phyloP scores from a whole-genome alignment of 352 stramenopile genomes.

The Phytophthora citrophthora region DNA sequence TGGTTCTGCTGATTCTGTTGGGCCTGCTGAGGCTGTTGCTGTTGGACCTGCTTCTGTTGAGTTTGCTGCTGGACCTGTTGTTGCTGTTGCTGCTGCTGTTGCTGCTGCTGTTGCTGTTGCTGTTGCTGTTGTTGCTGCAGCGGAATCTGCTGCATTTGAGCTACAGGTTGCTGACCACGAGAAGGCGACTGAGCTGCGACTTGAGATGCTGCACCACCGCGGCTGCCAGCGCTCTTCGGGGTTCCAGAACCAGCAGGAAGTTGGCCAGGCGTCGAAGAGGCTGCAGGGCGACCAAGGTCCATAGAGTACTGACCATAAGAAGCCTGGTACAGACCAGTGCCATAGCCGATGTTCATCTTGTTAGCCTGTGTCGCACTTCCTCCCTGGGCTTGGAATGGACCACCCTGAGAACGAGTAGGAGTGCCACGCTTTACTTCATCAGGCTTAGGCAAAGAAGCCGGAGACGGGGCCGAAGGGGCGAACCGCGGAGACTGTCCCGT shows the following conservation, averaged over 20 bases:
- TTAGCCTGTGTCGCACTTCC: conserved; percentile 48
- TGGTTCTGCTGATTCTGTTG: conserved; percentile 41
- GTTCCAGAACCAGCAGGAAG: conserved; percentile 55
- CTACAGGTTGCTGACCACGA: conserved; percentile 45
- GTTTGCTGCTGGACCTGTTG: conserved; percentile 43
- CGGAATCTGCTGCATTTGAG: conserved; percentile 50
- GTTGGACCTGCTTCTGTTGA: conserved; percentile 51
- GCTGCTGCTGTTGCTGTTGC: conserved; percentile 28
- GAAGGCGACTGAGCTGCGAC: conserved; percentile 65
- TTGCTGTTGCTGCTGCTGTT: conserved; percentile 44
- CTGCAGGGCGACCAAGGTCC: conserved; percentile 58
- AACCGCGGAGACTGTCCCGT: conserved; percentile 69
- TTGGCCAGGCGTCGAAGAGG: conserved; percentile 41
- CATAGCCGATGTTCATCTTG: conserved; percentile 76
- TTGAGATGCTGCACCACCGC: conserved; percentile 22
- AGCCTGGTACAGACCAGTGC: conserved; percentile 71
- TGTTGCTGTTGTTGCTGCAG: conserved; percentile 47
- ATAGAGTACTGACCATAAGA: conserved; percentile 87
- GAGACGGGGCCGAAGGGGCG: conserved; percentile 78
- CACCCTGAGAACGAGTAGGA: conserved; percentile 57
- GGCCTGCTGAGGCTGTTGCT: conserved; percentile 50
- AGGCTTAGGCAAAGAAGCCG: conserved; percentile 86
- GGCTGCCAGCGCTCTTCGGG: conserved; percentile 52
- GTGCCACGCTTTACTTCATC: conserved; percentile 85
- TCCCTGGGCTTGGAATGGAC: conserved; percentile 54